Base-by-base conservation (phyloP, 768 basidiomycete species). In the Butyriboletus loyo region DNA sequence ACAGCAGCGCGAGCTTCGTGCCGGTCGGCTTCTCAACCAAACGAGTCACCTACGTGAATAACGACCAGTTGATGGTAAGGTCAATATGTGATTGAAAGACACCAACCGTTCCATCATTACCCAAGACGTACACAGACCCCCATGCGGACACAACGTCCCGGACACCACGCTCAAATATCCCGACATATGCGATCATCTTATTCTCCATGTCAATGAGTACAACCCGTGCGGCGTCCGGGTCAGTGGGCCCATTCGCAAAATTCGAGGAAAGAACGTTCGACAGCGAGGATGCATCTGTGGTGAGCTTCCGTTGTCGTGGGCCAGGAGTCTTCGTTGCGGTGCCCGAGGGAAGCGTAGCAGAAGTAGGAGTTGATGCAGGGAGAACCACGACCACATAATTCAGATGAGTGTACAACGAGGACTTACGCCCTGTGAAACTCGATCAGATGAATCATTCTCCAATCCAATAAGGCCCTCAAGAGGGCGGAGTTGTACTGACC, bases 141-240 rank as follows among this genome's bases (percentile, higher is more conserved):
- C 89, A 92, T 39, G 84, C 84, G 10, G 85, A 88, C 45, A 97
- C 77, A 2, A 97, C 78, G 40, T 89, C 87, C 39, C 89, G 74
- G 4, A 98, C 88, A 5, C 94, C 94, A 50, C 87, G 84, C 21
- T 82, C 80, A 61, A 94, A 92, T 3, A 87, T 80, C 7, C 85
- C 87, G 0, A 85, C 83, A 63, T 91, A 94, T 7, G 90, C 89
- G 15, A 96, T 80, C 47, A 94, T 79, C 72, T 94, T 93, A 71
- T 95, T 97, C 63, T 92, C 90, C 34, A 87, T 82, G 65, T 99
- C 95, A 58, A 98, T 87, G 1, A 98, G 81, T 0, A 87, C 88
- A 37, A 98, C 82, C 55, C 84, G 87, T 13, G 85, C 83, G 35
- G 90, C 82, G 46, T 92, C 89, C 0, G 78, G 69, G 36, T 79